phyloP scores from a whole-genome alignment of 78 protist species.

The Creolimax fragrantissima region DNA sequence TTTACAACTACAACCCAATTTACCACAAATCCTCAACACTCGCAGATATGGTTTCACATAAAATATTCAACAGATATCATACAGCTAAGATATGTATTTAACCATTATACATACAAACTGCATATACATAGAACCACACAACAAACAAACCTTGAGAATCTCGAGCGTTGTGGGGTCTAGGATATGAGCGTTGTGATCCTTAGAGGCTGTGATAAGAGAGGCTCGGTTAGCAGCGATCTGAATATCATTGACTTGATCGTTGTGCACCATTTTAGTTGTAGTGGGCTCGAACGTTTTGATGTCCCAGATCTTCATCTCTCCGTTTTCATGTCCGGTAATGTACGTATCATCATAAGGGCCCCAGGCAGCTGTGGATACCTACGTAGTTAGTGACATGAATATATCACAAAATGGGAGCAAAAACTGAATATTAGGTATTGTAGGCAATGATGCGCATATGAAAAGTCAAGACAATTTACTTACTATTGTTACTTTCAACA shows the following conservation, averaged over 20 bases:
- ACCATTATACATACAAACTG: no score
- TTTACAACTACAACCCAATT: no score
- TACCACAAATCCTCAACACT: no score
- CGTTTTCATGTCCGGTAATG: conserved; percentile 39
- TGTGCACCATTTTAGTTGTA: not conserved
- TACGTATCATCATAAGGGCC: conserved; percentile 48
- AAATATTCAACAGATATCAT: no score
- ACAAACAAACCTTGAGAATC: conserved; percentile 12
- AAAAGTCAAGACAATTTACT: no score
- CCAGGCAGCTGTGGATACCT: conserved; percentile 35
- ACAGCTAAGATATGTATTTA: no score
- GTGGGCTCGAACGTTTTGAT: not conserved
- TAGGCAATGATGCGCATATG: no score
- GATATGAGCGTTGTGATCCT: conserved; percentile 23
- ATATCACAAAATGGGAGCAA: not conserved
- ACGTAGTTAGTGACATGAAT: no score
- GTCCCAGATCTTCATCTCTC: not conserved
- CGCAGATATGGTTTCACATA: no score
- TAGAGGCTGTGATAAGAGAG: conserved; percentile 57
- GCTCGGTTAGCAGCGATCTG: conserved; percentile 38
- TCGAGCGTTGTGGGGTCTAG: conserved; percentile 56
- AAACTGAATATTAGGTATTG: no score
- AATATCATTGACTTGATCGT: conserved; percentile 16
- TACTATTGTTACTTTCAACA: no score
- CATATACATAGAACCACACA: not conserved